Evolutionary conservation across 306 rosid genomes (phyloP), one percentile per base, ranked within the genome.

Genomic region (Calophaca sinica): DNA sequence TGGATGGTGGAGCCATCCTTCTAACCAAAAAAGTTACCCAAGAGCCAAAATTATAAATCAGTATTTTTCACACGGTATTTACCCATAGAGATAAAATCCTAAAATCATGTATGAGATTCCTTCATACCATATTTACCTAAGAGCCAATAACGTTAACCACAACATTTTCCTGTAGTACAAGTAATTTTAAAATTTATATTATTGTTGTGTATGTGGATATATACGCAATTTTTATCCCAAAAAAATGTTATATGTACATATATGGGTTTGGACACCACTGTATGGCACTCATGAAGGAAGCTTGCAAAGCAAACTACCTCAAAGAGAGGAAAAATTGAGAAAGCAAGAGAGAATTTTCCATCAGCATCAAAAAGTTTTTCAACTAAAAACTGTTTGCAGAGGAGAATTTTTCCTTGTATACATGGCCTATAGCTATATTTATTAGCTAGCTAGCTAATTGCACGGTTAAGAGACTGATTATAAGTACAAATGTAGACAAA

Each of bases 1-100:
- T 52, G 49, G 59, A 51, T 26, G 60, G 67, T 71, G 72, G 77
- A 62, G 32, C 72, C 81, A 20, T 50, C 14, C 52, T 60, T 31
- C 15, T 66, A 76, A 55, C 68, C 6, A n/a, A 42, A 44, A 76
- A 32, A 38, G 29, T 50, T 66, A 44, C 64, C 38, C 74, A 54
- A 66, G 41, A 57, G 74, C 68, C 52, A 44, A 13, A n/a, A 67
- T 13, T 29, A 41, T 41, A 15, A 29, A 12, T 32, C 32, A 29
- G 26, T 36, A 10, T 39, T 65, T 60, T 45, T 26, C 11, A 7
- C 9, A 13, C 66, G 12, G 29, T 44, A 8, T 29, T 28, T 29
- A 53, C 32, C 29, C 2, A 20, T 4, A 54, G 20, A 32, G 13
- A 7, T 15, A 50, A 50, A 50, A 50, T n/a, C 10, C 1, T 5